A percentile compares a stretch with the other conserved stretches of the same genome.
phyloP scores from a whole-genome alignment of 352 stramenopile species.

The Pythium chondricola region DNA sequence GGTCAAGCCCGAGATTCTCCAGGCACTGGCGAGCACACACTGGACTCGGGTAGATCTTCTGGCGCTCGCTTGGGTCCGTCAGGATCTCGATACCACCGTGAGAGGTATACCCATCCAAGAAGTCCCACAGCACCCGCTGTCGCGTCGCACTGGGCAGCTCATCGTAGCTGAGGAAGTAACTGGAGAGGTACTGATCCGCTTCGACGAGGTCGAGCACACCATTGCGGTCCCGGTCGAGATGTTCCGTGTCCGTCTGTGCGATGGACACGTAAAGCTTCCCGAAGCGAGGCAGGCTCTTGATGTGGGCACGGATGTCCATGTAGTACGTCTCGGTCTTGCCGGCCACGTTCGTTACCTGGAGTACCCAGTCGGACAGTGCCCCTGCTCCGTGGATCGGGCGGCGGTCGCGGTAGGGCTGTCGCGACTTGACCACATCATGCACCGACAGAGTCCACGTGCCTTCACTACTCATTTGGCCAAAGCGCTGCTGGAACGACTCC shows the following conservation, averaged over 20 bases:
- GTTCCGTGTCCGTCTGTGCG: slow-evolving; percentile 48
- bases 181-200: slow-evolving; percentile 39
- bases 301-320: slow-evolving; percentile 54
- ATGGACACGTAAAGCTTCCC: slow-evolving; percentile 53
- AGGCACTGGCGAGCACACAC: slow-evolving; percentile 49
- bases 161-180: slow-evolving; percentile 44
- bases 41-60: slow-evolving; percentile 36
- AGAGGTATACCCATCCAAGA: slow-evolving; percentile 38
- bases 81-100: slow-evolving; percentile 45
- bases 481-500: slow-evolving; percentile 47
- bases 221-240: slow-evolving; percentile 59
- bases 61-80: slow-evolving; percentile 37
- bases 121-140: slow-evolving; percentile 37
- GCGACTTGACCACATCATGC: slow-evolving; percentile 20
- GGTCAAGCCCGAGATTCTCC: slow-evolving; percentile 33
- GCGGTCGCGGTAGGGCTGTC: not conserved
- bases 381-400: slow-evolving; percentile 29
- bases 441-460: slow-evolving; percentile 59
- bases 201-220: slow-evolving; percentile 49
- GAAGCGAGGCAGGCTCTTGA: slow-evolving; percentile 65
- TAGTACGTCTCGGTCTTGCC: slow-evolving; percentile 46
- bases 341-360: slow-evolving; percentile 59
- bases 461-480: slow-evolving; percentile 39
- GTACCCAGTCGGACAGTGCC: slow-evolving; percentile 64
- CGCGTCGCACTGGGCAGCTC: slow-evolving; percentile 29